A percentile compares a stretch with the other conserved stretches of the same genome.
phyloP scores from a whole-genome alignment of 2,329 filamentous ascomycete genomes.

The Aspergillus hortae region DNA sequence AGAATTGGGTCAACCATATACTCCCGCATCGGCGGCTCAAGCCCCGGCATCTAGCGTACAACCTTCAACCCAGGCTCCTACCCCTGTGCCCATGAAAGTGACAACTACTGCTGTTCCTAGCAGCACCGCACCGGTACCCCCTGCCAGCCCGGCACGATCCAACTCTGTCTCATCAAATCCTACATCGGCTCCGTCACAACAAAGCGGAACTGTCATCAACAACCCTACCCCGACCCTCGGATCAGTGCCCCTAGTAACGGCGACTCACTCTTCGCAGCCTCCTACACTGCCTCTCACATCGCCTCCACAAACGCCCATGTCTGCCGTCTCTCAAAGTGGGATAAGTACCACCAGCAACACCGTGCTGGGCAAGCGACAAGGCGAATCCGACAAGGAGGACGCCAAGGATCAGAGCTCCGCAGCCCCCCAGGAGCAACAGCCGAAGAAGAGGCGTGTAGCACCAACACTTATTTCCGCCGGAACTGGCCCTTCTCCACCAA shows the following conservation, averaged over 20 bases:
- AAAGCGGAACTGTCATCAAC: conserved; percentile 55
- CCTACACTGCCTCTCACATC: conserved; percentile 71
- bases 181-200: conserved; percentile 51
- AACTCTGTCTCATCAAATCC: conserved; percentile 79
- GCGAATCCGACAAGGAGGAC: conserved; percentile 46
- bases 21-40: conserved; percentile 42
- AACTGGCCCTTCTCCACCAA: conserved; percentile 14
- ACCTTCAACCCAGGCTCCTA: conserved; percentile 56
- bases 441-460: conserved; percentile 68
- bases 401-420: conserved; percentile 31
- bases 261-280: conserved; percentile 58
- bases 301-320: conserved; percentile 79
- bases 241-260: conserved; percentile 71
- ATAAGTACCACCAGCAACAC: conserved; percentile 53
- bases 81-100: conserved; percentile 48
- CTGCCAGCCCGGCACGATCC: conserved; percentile 76
- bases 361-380: conserved; percentile 52
- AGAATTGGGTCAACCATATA: conserved; percentile 80
- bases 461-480: conserved; percentile 57
- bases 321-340: conserved; percentile 50
- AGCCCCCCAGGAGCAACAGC: conserved; percentile 46
- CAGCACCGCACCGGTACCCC: conserved; percentile 51
- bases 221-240: conserved; percentile 77
- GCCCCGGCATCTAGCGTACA: conserved; percentile 38
- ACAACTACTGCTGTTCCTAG: conserved; percentile 16